A percentile compares a stretch with the other conserved stretches of the same genome.
Conservation (phyloP, 2,329 filamentous ascomycete species). For the Acrocalymma vagum region DNA sequence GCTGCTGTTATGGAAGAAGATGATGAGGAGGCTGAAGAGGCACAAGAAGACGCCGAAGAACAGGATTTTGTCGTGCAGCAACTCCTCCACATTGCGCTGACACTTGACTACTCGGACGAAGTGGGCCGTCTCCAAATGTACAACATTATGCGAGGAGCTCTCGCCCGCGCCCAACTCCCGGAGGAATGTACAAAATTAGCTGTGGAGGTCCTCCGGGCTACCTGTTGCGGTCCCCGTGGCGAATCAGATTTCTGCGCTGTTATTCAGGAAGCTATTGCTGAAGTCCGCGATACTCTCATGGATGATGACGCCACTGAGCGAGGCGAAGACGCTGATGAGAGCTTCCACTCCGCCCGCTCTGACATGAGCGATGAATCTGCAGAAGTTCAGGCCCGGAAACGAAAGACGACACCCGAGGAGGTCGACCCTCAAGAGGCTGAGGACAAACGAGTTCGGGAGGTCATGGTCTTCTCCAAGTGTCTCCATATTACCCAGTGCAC, state of each 20-base stretch:
- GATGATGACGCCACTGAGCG: conserved; percentile 66
- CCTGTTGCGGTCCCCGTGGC: conserved; percentile 81
- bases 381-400: conserved; percentile 53
- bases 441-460: conserved; percentile 83
- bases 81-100: conserved; percentile 88
- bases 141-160: conserved; percentile 81
- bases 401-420: conserved; percentile 44
- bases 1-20: conserved; percentile 63
- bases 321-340: conserved; percentile 65
- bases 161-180: conserved; percentile 86
- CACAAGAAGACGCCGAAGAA: conserved; percentile 84
- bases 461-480: conserved; percentile 98
- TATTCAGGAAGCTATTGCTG: conserved; percentile 91
- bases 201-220: conserved; percentile 80
- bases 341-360: conserved; percentile 92
- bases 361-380: conserved; percentile 73
- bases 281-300: conserved; percentile 93
- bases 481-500: conserved; percentile 97
- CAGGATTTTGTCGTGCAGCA: conserved; percentile 97
- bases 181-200: conserved; percentile 92
- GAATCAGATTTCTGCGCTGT: conserved; percentile 86
- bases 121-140: conserved; percentile 97
- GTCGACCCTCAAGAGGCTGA: conserved; percentile 62
- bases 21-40: conserved; percentile 66
- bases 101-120: conserved; percentile 97